Conservation (phyloP, 305 asterid genomes). For the Rubia occidens region DNA sequence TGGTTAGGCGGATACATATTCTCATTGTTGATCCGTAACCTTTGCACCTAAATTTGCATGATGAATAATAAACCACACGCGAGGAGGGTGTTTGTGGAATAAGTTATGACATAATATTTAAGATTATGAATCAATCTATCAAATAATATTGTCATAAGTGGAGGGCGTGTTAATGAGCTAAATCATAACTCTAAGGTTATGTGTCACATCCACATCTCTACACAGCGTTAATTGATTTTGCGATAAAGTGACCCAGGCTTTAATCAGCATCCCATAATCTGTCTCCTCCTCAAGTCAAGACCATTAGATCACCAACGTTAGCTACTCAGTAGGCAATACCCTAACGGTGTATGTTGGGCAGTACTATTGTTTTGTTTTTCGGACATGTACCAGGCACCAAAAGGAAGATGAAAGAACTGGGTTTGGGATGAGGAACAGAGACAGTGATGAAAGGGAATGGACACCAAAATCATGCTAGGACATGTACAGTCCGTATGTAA, state of each 20-base stretch:
- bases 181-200: too few species aligned
- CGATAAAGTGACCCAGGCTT: neutral
- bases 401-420: neutral
- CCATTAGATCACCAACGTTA: neutral
- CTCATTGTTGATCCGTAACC: too few species aligned
- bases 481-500: neutral
- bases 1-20: too few species aligned
- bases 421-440: neutral
- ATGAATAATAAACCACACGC: too few species aligned
- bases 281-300: neutral
- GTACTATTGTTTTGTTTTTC: neutral
- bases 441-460: slow-evolving; percentile 8
- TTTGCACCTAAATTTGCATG: too few species aligned
- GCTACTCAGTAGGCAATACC: neutral
- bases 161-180: too few species aligned
- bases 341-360: neutral
- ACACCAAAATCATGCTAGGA: neutral
- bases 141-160: too few species aligned
- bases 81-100: too few species aligned
- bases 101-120: too few species aligned
- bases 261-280: neutral
- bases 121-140: too few species aligned
- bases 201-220: too few species aligned
- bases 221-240: too few species aligned
- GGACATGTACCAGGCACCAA: neutral